phyloP scores from a whole-genome alignment of 345 rosid genomes.

The thale cress (Arabidopsis thaliana) region TAIR10.1 NC_003076.8:17237501-17238000 shows the following conservation, averaged over 20 bases:
- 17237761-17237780: slow-evolving; percentile 7
- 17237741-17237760: background rate
- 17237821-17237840: slow-evolving; percentile 83
- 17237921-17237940: slow-evolving; percentile 80
- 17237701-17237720: slow-evolving; percentile 68
- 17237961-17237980: background rate
- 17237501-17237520: slow-evolving; percentile 88
- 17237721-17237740: slow-evolving; percentile 17
- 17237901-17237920: slow-evolving; percentile 95
- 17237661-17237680: slow-evolving; percentile 91
- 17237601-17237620: slow-evolving; percentile 2
- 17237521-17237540: slow-evolving; percentile 89
- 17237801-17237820: background rate
- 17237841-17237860: slow-evolving; percentile 97
- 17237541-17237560: slow-evolving; percentile 60
- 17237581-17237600: background rate
- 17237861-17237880: slow-evolving; percentile 96
- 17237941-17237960: slow-evolving; percentile 11
- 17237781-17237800: background rate
- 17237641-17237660: slow-evolving; percentile 96
- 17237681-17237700: slow-evolving; percentile 97
- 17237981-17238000: slow-evolving; percentile 5
- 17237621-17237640: slow-evolving; percentile 9
- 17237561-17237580: slow-evolving; percentile 4
- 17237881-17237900: slow-evolving; percentile 98